phyloP scores from a whole-genome alignment of 805 yeast species.

The Hemisphaericaspora nanyangensis region DNA sequence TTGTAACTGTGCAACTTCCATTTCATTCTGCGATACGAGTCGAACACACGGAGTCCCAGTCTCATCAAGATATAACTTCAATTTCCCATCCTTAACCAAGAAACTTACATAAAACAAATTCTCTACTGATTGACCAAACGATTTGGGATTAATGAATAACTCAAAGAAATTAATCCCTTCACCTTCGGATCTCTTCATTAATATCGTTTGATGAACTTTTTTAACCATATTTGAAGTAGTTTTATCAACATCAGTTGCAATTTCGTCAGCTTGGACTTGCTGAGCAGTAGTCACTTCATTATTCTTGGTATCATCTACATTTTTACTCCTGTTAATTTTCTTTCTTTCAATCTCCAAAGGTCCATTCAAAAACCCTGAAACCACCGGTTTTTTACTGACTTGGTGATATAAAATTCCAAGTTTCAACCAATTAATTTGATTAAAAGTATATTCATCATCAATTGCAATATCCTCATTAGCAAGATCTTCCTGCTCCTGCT shows the following conservation, averaged over 20 bases:
- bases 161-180: constrained; percentile 53
- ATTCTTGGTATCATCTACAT: constrained; percentile 41
- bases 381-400: constrained; percentile 44
- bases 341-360: constrained; percentile 63
- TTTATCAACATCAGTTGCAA: constrained; percentile 47
- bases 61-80: constrained; percentile 49
- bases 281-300: constrained; percentile 49
- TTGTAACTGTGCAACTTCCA: constrained; percentile 15
- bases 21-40: constrained; percentile 22
- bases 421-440: constrained; percentile 54
- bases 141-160: constrained; percentile 69
- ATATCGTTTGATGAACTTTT: constrained; percentile 43
- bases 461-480: constrained; percentile 14
- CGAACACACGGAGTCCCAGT: constrained; percentile 44
- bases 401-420: constrained; percentile 51
- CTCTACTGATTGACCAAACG: constrained; percentile 78
- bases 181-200: constrained; percentile 15
- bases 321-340: constrained; percentile 26
- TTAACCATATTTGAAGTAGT: constrained; percentile 66
- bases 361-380: constrained; percentile 64
- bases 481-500: constrained; percentile 12
- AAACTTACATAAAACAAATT: constrained; percentile 82
- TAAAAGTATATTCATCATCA: constrained; percentile 28
- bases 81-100: constrained; percentile 66
- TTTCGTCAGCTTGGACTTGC: constrained; percentile 48